phyloP scores from a whole-genome alignment of 1,284 basidiomycete species.

The Malassezia furfur region DNA sequence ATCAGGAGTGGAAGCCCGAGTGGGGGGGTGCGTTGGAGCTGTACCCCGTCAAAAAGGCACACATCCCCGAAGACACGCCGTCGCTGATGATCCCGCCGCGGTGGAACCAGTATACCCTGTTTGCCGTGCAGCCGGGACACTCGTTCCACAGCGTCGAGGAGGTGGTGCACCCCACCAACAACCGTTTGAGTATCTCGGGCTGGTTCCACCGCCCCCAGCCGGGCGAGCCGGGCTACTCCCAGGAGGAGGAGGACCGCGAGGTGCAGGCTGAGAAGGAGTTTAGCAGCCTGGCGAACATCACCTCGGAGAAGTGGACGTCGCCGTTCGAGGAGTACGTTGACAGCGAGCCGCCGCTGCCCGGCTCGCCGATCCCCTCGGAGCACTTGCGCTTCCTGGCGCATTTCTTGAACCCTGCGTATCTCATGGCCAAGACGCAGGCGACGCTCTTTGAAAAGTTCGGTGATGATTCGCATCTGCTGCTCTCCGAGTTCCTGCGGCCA shows the following conservation, averaged over 20 bases:
- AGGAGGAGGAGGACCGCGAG: conserved; percentile 53
- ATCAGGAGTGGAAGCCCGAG: conserved; percentile 59
- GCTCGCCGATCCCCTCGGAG: conserved; percentile 30
- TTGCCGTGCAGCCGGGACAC: conserved; percentile 70
- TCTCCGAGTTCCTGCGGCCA: conserved; percentile 38
- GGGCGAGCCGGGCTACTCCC: conserved; percentile 76
- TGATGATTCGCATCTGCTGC: conserved; percentile 74
- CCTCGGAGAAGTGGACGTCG: conserved; percentile 59
- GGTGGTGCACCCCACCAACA: conserved; percentile 52
- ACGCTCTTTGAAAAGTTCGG: conserved; percentile 73
- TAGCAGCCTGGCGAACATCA: conserved; percentile 51
- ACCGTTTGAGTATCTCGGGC: conserved; percentile 71
- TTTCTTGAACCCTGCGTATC: conserved; percentile 83
- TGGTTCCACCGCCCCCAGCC: conserved; percentile 83
- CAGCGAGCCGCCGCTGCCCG: conserved; percentile 27
- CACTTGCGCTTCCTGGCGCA: conserved; percentile 48
- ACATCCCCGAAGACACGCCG: conserved; percentile 33
- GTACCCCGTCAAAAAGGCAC: conserved; percentile 57
- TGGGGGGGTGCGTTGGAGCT: conserved; percentile 93
- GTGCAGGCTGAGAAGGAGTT: conserved; percentile 33
- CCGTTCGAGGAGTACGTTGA: conserved; percentile 53
- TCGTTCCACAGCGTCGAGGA: conserved; percentile 98
- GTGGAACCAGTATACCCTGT: conserved; percentile 96
- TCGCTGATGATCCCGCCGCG: conserved; percentile 48
- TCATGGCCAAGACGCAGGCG: conserved; percentile 69